phyloP scores from a whole-genome alignment of 2,329 filamentous ascomycete genomes.

The Colletotrichum musae region DNA sequence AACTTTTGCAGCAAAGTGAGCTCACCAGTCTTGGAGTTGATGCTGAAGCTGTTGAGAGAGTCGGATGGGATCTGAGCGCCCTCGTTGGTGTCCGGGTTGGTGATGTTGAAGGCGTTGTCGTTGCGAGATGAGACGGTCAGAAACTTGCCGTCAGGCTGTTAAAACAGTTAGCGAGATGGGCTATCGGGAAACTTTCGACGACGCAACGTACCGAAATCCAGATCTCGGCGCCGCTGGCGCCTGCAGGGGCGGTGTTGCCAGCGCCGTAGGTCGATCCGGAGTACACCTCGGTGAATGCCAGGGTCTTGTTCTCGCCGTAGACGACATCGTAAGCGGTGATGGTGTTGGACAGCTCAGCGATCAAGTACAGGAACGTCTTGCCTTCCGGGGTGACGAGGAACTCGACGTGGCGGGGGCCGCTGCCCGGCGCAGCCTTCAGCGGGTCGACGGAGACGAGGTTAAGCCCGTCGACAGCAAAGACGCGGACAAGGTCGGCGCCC shows the following conservation, averaged over 20 bases:
- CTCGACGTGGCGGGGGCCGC: constrained; percentile 75
- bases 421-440: constrained; percentile 63
- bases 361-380: constrained; percentile 71
- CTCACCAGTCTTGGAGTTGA: constrained; percentile 67
- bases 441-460: constrained; percentile 58
- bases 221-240: constrained; percentile 69
- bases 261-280: constrained; percentile 63
- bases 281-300: constrained; percentile 64
- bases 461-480: constrained; percentile 66
- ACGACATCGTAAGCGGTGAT: constrained; percentile 70
- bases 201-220: constrained; percentile 67
- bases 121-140: constrained; percentile 78
- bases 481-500: constrained; percentile 73
- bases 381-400: constrained; percentile 63
- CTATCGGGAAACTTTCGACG: not conserved
- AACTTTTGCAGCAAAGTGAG: constrained; percentile 70
- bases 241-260: constrained; percentile 55
- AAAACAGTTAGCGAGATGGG: constrained; percentile 10
- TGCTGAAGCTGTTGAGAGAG: constrained; percentile 74
- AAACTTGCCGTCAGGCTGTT: constrained; percentile 71
- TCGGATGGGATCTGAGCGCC: constrained; percentile 66
- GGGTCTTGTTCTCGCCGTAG: constrained; percentile 60
- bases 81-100: constrained; percentile 59
- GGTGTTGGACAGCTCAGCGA: constrained; percentile 72
- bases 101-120: constrained; percentile 67